Percentiles rank a stretch among this genome's conserved stretches.
Evolutionary conservation across 805 yeast species (phyloP).

Genomic region (Wickerhamiella australiensis): DNA sequence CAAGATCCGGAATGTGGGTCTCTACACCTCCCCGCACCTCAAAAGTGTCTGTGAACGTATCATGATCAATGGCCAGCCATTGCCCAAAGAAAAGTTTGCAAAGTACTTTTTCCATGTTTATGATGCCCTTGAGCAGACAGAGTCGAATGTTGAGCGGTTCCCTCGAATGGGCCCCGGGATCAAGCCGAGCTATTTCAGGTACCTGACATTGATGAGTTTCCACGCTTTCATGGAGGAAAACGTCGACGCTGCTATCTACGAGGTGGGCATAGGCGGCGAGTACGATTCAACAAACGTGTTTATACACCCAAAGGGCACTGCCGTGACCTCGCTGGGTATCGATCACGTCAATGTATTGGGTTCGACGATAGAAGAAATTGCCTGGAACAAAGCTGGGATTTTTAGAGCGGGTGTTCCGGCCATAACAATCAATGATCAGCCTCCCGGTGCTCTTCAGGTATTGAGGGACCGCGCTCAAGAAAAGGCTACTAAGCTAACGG

Average conservation of each 20-base stretch:
- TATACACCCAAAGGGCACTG: constrained; percentile 68
- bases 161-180: constrained; percentile 63
- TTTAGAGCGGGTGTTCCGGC: constrained; percentile 61
- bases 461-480: constrained; percentile 60
- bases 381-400: constrained; percentile 95
- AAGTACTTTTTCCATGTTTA: constrained; percentile 89
- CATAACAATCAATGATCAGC: constrained; percentile 46
- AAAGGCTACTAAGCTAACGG: constrained; percentile 37
- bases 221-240: constrained; percentile 81
- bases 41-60: constrained; percentile 87
- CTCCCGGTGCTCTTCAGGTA: constrained; percentile 36
- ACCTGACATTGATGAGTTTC: constrained; percentile 75
- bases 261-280: constrained; percentile 98
- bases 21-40: constrained; percentile 94
- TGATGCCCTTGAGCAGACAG: constrained; percentile 57
- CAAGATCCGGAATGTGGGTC: constrained; percentile 55
- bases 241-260: constrained; percentile 88
- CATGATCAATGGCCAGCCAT: constrained; percentile 74
- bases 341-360: constrained; percentile 88
- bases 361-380: constrained; percentile 71
- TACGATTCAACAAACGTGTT: constrained; percentile 92
- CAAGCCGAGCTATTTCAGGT: constrained; percentile 90
- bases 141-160: constrained; percentile 43
- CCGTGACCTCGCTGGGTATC: constrained; percentile 75
- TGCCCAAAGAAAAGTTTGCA: constrained; percentile 67